phyloP scores from a whole-genome alignment of 1,139 yeast genomes.

The Scheffersomyces lignicola region DNA sequence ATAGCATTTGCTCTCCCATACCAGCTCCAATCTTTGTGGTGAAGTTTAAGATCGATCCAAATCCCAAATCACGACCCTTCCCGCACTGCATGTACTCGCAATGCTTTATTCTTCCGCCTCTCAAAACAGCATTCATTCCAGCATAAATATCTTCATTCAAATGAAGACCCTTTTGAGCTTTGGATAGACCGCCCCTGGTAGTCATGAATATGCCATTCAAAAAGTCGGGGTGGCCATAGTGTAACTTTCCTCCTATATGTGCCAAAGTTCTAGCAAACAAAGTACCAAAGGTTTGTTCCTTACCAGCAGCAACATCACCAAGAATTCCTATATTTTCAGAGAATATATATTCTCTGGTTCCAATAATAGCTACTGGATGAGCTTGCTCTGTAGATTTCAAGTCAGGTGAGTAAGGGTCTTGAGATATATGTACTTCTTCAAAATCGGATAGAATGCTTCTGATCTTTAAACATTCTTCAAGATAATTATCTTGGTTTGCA shows the following conservation, averaged over 20 bases:
- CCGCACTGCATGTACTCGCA: slow-evolving; percentile 61
- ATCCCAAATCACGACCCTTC: slow-evolving; percentile 56
- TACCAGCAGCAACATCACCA: slow-evolving; percentile 60
- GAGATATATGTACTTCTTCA: slow-evolving; percentile 39
- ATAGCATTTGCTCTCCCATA: slow-evolving; percentile 58
- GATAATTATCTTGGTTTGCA: slow-evolving; percentile 57
- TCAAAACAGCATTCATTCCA: slow-evolving; percentile 51
- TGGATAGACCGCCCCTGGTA: slow-evolving; percentile 57
- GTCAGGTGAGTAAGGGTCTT: slow-evolving; percentile 34
- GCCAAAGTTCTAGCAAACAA: slow-evolving; percentile 56
- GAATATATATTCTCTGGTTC: slow-evolving; percentile 55
- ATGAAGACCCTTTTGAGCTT: slow-evolving; percentile 56
- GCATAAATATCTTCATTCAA: slow-evolving; percentile 59
- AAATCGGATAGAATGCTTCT: slow-evolving; percentile 51
- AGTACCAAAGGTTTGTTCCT: slow-evolving; percentile 59
- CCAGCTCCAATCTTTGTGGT: slow-evolving; percentile 60
- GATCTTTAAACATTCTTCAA: slow-evolving; percentile 57
- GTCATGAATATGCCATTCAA: slow-evolving; percentile 51
- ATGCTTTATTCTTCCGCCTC: slow-evolving; percentile 58
- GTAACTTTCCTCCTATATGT: slow-evolving; percentile 55
- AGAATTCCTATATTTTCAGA: slow-evolving; percentile 55
- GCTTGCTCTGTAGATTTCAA: slow-evolving; percentile 21
- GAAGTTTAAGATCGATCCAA: slow-evolving; percentile 53
- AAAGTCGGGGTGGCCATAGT: slow-evolving; percentile 60
- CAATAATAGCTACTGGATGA: slow-evolving; percentile 54